A percentile compares a stretch with the other conserved stretches of the same genome.
Evolutionary conservation across 2,329 filamentous ascomycete species (phyloP).

Genomic region (Sporothrix inflata): DNA sequence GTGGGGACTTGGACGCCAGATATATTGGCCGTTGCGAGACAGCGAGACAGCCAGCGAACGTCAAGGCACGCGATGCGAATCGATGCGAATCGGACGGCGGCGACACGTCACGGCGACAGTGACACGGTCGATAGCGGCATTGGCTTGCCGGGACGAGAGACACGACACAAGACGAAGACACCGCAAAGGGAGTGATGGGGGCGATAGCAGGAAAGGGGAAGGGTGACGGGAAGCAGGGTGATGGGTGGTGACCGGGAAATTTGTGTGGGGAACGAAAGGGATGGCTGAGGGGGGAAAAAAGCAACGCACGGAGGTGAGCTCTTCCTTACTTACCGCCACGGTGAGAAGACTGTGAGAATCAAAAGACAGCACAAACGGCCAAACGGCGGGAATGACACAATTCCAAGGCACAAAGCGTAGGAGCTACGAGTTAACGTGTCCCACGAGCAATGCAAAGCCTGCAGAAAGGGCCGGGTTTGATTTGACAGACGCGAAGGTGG

Average conservation of each 20-base stretch:
- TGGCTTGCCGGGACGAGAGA: neutral
- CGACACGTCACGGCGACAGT: neutral
- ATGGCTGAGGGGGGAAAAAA: conserved; percentile 28
- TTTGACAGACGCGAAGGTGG: conserved; percentile 46
- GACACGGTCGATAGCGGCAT: neutral
- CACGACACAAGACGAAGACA: neutral
- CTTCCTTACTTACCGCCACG: conserved; percentile 54
- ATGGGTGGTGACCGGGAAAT: conserved; percentile 12
- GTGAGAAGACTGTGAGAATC: conserved; percentile 42
- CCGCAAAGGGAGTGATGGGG: neutral
- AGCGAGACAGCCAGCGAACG: neutral
- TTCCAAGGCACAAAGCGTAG: conserved; percentile 53
- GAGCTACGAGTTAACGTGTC: conserved; percentile 69
- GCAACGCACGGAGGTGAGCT: neutral
- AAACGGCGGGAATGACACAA: conserved; percentile 48
- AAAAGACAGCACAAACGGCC: conserved; percentile 38
- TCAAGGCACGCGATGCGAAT: conserved; percentile 1
- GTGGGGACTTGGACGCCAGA: neutral
- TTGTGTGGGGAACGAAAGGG: conserved; percentile 27
- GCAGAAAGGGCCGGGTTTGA: conserved; percentile 39
- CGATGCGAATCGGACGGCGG: neutral
- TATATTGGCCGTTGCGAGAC: neutral
- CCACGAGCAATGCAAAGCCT: conserved; percentile 52
- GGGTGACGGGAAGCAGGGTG: too few relatives aligned
- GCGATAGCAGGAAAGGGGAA: neutral